A percentile compares a stretch with the other conserved stretches of the same genome.
These are phyloP conservation scores for Periconia digitata DNA, from an alignment of 2,329 filamentous ascomycete genomes.

Conservation along the genomic window DNA sequence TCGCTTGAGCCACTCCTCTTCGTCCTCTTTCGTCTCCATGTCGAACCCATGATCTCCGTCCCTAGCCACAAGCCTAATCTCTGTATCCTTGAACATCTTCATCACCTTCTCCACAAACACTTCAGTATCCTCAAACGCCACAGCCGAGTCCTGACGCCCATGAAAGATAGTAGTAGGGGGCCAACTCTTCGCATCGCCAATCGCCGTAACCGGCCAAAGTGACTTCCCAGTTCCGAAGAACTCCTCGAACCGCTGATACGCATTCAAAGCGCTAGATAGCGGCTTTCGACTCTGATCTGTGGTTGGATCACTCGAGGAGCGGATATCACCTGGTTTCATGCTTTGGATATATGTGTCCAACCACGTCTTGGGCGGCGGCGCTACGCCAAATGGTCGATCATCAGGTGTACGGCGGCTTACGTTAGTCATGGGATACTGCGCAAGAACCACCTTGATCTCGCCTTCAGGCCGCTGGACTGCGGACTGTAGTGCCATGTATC, in stretches of 20 bases:
- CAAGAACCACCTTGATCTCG: constrained; percentile 24
- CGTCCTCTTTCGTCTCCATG: constrained; percentile 21
- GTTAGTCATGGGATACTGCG: constrained; percentile 34
- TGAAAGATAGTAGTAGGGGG: constrained; percentile 37
- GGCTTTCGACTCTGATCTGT: constrained; percentile 9
- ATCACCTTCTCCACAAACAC: constrained; percentile 28
- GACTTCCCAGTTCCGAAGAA: constrained; percentile 28
- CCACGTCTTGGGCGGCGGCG: constrained; percentile 11
- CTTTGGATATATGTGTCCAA: constrained; percentile 26
- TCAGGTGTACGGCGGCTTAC: constrained; percentile 6
- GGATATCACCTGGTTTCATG: constrained; percentile 18
- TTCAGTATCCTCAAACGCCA: constrained; percentile 27
- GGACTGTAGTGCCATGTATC: constrained; percentile 41
- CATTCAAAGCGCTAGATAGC: constrained; percentile 19
- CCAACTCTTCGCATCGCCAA: constrained; percentile 25
- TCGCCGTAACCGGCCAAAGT: constrained; percentile 27
- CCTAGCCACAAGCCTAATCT: constrained; percentile 21
- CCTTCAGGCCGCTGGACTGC: constrained; percentile 21
- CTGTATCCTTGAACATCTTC: constrained; percentile 13
- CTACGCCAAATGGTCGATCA: constrained; percentile 2
- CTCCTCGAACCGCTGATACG: constrained; percentile 23
- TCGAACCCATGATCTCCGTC: constrained; percentile 39
- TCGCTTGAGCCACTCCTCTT: constrained; percentile 32
- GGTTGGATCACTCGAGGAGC: constrained; percentile 22
- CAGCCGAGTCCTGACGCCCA: constrained; percentile 29